Percentiles rank a stretch among this genome's conserved stretches.
Conservation (phyloP, 2,329 filamentous ascomycete genomes). For the Paraphaeosphaeria sporulosa region DNA sequence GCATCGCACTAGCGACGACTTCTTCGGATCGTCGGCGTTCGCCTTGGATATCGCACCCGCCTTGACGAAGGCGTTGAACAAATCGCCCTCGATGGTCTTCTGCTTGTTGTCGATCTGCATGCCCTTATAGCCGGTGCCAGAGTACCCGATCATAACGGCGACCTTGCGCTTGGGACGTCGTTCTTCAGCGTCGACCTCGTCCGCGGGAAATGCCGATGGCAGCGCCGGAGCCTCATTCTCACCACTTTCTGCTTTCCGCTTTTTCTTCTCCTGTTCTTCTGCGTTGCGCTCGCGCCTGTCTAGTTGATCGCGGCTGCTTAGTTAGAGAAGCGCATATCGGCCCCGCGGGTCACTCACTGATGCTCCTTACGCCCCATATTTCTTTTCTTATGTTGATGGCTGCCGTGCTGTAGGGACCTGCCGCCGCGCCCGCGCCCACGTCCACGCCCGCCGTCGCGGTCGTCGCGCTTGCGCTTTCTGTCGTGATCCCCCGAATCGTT, state of each 20-base stretch:
- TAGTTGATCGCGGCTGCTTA: conserved; percentile 55
- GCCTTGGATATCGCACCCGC: conserved; percentile 95
- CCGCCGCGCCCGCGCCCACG: conserved; percentile 37
- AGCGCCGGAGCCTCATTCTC: conserved; percentile 57
- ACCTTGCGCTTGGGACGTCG: conserved; percentile 95
- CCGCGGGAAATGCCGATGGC: conserved; percentile 69
- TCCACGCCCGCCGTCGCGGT: conserved; percentile 32
- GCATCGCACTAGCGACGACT: conserved; percentile 91
- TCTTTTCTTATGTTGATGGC: conserved; percentile 64
- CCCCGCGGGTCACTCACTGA: conserved; percentile 58
- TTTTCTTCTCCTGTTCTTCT: conserved; percentile 49
- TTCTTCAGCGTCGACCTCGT: conserved; percentile 87
- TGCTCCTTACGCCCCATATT: conserved; percentile 73
- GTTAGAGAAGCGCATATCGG: conserved; percentile 44
- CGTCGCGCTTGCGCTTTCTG: conserved; percentile 34
- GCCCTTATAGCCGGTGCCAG: conserved; percentile 94
- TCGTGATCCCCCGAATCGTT: conserved; percentile 30
- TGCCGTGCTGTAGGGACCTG: conserved; percentile 45
- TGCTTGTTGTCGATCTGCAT: conserved; percentile 84
- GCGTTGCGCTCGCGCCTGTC: conserved; percentile 57
- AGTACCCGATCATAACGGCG: conserved; percentile 93
- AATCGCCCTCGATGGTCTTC: conserved; percentile 94
- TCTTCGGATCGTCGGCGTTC: conserved; percentile 96
- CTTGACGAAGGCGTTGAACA: conserved; percentile 89
- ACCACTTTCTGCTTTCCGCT: conserved; percentile 47